Percentiles rank a stretch among this genome's conserved stretches.
Conservation (phyloP, 2,329 filamentous ascomycete genomes). For the Aspergillus proliferans region DNA sequence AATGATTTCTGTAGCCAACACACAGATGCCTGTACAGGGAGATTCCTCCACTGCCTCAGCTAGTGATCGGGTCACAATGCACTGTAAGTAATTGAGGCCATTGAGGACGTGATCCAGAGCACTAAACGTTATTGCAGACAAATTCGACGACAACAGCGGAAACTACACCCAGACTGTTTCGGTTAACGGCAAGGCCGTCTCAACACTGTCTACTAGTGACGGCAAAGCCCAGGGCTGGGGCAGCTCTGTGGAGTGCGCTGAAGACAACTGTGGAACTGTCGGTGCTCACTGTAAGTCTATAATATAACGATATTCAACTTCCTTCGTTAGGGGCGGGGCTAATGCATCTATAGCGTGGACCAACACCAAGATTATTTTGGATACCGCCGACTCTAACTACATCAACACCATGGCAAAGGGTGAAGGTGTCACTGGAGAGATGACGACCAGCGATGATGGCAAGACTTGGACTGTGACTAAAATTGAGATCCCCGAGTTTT, state of each 20-base stretch:
- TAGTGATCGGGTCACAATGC: constrained; percentile 36
- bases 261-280: constrained; percentile 36
- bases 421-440: constrained; percentile 36
- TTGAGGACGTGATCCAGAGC: not conserved
- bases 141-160: constrained; percentile 33
- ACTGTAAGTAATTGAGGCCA: constrained; percentile 20
- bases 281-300: constrained; percentile 29
- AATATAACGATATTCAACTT: not conserved
- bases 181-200: constrained; percentile 33
- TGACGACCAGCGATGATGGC: constrained; percentile 37
- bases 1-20: constrained; percentile 11
- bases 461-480: constrained; percentile 40
- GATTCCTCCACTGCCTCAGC: constrained; percentile 16
- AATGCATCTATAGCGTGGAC: constrained; percentile 25
- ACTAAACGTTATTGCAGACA: constrained; percentile 16
- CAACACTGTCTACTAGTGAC: constrained; percentile 41
- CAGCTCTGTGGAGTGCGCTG: constrained; percentile 38
- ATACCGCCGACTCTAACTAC: constrained; percentile 25
- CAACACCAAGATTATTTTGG: constrained; percentile 36
- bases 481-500: constrained; percentile 29
- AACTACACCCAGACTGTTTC: constrained; percentile 39
- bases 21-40: constrained; percentile 31
- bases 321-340: not conserved
- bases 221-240: constrained; percentile 41
- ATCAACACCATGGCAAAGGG: constrained; percentile 33